phyloP scores from a whole-genome alignment of 148 eudicot species.

The Amaranthus hypochondriacus region DNA sequence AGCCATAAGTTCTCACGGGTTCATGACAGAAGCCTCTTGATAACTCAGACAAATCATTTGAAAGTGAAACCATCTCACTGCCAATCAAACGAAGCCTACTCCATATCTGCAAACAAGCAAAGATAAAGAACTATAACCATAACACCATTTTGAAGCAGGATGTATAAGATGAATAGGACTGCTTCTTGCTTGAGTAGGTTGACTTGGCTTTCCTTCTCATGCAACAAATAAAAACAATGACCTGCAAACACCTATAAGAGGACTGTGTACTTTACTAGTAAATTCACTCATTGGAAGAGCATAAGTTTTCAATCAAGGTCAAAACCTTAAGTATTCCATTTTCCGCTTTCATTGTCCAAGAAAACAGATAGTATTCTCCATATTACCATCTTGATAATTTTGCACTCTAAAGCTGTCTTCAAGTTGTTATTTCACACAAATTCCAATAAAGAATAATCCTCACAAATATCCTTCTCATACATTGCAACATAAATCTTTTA shows the following conservation, averaged over 20 bases:
- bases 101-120: conserved; percentile 51
- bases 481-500: neutral
- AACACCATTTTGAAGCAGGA: no score
- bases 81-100: conserved; percentile 62
- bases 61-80: conserved; percentile 58
- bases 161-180: neutral
- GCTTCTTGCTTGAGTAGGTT: neutral
- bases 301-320: neutral
- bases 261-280: neutral
- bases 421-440: no score
- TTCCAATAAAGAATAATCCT: no score
- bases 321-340: neutral
- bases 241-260: neutral
- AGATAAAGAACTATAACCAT: neutral
- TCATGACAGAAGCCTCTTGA: conserved; percentile 44
- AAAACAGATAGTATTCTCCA: neutral
- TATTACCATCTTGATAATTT: no score
- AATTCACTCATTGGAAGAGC: neutral
- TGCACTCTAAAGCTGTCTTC: neutral
- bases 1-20: conserved; percentile 40
- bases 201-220: neutral
- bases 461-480: neutral
- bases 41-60: conserved; percentile 61
- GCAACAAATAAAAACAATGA: neutral
- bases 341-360: neutral